Conservation (phyloP, 2,329 filamentous ascomycete genomes). For the Paraphaeosphaeria minitans region DNA sequence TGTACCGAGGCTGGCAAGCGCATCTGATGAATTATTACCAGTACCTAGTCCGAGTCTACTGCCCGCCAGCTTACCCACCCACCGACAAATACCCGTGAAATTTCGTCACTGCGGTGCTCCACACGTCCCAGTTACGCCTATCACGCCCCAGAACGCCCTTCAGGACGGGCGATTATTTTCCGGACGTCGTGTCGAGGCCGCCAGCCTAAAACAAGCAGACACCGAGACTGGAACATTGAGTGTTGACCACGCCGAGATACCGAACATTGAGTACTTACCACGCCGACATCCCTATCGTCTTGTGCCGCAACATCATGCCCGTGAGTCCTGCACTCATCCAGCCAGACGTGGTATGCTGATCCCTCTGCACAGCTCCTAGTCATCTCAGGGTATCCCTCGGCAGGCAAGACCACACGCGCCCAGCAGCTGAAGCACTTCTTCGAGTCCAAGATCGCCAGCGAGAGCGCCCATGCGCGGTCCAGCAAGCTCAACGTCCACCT, state of each 20-base stretch:
- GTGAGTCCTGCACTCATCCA: conserved; percentile 22
- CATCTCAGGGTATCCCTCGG: conserved; percentile 66
- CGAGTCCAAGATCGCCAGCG: conserved; percentile 59
- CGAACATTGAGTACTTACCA: too few relatives aligned
- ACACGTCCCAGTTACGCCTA: background rate
- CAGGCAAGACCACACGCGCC: conserved; percentile 66
- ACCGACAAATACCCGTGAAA: conserved; percentile 7
- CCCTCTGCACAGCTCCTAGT: conserved; percentile 59
- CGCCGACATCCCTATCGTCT: too few relatives aligned
- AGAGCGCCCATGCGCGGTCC: conserved; percentile 52
- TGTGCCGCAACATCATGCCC: conserved; percentile 24
- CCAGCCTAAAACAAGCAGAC: conserved; percentile 3
- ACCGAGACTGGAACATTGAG: background rate
- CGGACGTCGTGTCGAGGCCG: conserved; percentile 24
- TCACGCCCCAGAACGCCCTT: background rate
- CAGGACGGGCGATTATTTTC: conserved; percentile 11
- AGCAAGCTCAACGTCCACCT: conserved; percentile 69
- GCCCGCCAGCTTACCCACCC: background rate
- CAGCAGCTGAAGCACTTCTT: conserved; percentile 70
- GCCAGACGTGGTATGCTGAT: conserved; percentile 23
- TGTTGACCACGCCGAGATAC: background rate
- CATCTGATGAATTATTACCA: conserved; percentile 13
- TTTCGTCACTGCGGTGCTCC: conserved; percentile 16
- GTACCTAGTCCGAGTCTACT: too few relatives aligned
- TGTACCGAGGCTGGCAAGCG: conserved; percentile 15